These are phyloP conservation scores for Neurospora tetraspora DNA, from an alignment of 495 filamentous ascomycete genomes.

Conservation along the genomic window DNA sequence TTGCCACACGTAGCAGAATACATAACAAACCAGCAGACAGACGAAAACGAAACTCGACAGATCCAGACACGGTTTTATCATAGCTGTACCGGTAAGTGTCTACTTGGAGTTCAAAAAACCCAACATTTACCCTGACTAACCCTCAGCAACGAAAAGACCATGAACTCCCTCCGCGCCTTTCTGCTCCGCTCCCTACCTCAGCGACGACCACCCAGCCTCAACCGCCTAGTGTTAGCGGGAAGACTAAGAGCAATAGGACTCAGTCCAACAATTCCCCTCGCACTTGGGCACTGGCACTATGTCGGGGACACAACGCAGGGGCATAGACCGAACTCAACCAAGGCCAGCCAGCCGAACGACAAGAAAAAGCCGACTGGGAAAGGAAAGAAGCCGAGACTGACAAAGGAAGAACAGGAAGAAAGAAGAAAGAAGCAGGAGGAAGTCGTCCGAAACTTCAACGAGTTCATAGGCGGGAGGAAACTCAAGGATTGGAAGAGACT, in stretches of 20 bases:
- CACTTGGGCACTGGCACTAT: not conserved
- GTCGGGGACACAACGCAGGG: not conserved
- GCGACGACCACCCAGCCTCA: not conserved
- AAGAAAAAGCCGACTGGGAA: not conserved
- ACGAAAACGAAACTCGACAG: not conserved
- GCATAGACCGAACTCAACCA: not conserved
- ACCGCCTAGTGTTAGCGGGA: not conserved
- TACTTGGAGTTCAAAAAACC: not conserved
- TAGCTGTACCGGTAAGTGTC: not conserved
- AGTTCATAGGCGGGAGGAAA: not conserved
- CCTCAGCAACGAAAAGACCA: not conserved
- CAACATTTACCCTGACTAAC: not conserved
- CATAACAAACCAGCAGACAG: not conserved
- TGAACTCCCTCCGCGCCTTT: not conserved
- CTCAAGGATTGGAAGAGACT: not conserved
- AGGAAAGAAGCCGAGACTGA: not conserved
- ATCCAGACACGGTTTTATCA: not conserved
- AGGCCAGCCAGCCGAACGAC: not conserved
- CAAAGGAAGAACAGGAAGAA: not conserved
- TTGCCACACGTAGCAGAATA: not conserved
- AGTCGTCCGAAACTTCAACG: not conserved
- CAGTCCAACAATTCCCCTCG: not conserved
- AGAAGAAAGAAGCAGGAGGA: not conserved
- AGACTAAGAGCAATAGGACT: not conserved
- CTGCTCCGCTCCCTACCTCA: not conserved